Base-by-base conservation (phyloP, 31 red algal genomes). In the Odonthalia washingtoniensis region DNA sequence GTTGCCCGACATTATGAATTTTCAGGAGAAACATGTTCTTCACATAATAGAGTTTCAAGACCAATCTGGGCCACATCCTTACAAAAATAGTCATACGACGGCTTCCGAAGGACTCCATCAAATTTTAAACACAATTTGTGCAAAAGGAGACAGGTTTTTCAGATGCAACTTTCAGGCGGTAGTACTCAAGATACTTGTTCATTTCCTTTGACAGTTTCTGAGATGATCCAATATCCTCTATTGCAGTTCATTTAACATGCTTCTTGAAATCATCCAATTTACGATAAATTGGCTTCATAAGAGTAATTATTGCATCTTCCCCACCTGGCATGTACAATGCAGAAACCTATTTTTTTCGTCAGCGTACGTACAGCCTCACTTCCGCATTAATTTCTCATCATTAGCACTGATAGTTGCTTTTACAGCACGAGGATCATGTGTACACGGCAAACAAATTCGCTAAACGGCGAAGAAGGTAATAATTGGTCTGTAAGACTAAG, bases 81-180 rank as follows among this genome's bases (percentile, higher is more conserved):
- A 16, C 41, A 45, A 43, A 92, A 65, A 35, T 89, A 69, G 41
- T 70, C 32, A 43, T 89, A 87, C 33, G 84, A 82, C 5, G 90
- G 95, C 24, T 81, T 72, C 21, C 90, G 90, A 40, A 90, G 60
- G 45, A 88, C 72, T 2, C n/a, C 32, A 77, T 96, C 95, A 89
- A 96, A 77, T 70, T 96, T 81, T 5, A 90, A 36, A 72, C 88
- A 91, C 34, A 96, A 68, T 62, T 91, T 90, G 84, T 97, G 95
- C 42, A 97, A 45, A 75, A 66, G 83, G 27, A 90, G 82, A 18
- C 84, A 43, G 84, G 94, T 38, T 77, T 77, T 38, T 93, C 87
- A 31, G 91, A 87, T 46, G 73, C 70, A 39, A 81, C n/a, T n/a
- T n/a, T n/a, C n/a, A n/a, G n/a, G n/a, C n/a, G n/a, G n/a, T n/a